A percentile compares a stretch with the other conserved stretches of the same genome.
Conservation (phyloP, 2,329 filamentous ascomycete genomes). For the Plectosphaerella cucumerina region DNA sequence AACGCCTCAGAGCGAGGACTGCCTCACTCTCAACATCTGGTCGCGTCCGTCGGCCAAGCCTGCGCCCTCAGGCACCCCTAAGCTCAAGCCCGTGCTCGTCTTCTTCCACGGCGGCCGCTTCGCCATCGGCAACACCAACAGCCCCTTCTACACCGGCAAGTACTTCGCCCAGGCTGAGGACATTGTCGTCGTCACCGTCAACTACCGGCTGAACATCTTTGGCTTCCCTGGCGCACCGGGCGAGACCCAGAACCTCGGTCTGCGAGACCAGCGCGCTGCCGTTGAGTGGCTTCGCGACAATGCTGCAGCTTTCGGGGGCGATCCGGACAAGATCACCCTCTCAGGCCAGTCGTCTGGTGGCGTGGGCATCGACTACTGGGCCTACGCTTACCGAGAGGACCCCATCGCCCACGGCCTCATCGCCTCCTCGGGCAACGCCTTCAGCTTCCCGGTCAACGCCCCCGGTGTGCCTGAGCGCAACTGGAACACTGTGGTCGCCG, state of each 20-base stretch:
- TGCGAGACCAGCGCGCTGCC: constrained; percentile 45
- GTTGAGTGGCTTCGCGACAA: constrained; percentile 46
- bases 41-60: constrained; percentile 21
- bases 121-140: constrained; percentile 26
- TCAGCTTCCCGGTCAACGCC: constrained; percentile 39
- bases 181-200: constrained; percentile 40
- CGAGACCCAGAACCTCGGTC: constrained; percentile 34
- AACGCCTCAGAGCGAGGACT: constrained; percentile 27
- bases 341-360: constrained; percentile 41
- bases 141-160: constrained; percentile 35
- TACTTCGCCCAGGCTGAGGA: constrained; percentile 37
- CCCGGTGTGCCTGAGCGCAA: constrained; percentile 26
- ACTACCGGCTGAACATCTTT: constrained; percentile 40
- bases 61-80: not conserved
- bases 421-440: constrained; percentile 38
- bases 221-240: constrained; percentile 31
- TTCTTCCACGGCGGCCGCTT: constrained; percentile 32
- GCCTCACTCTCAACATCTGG: constrained; percentile 34
- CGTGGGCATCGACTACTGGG: constrained; percentile 39
- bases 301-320: constrained; percentile 41
- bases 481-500: constrained; percentile 35
- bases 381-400: constrained; percentile 43
- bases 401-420: constrained; percentile 45
- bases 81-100: constrained; percentile 28
- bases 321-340: constrained; percentile 31